Evolutionary conservation across 768 basidiomycete species (phyloP), one percentile per base, ranked within the genome.

Genomic region (Kwoniella shandongensis): DNA sequence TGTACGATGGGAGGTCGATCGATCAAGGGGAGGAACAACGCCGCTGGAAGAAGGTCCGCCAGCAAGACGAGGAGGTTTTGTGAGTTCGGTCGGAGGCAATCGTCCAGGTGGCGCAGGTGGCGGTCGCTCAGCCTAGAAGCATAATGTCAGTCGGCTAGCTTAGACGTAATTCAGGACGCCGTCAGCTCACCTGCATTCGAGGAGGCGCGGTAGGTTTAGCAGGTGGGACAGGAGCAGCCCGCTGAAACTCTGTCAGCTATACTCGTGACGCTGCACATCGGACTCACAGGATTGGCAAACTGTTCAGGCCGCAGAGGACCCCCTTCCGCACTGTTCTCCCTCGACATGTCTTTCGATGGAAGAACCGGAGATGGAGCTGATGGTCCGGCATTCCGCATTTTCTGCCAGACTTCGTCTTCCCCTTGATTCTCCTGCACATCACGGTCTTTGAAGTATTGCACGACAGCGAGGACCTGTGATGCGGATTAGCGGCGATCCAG

Each of bases 401-500:
- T 65, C 48, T 59, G 52, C 62, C 59, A 81, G 82, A 70, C 67
- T 85, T 88, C 7, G 83, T 82, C 65, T 80, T 69, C 69, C 18
- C 45, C 44, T 36, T 59, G 56, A 23, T 57, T 45, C 32, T 85
- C 73, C 81, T 81, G 64, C 83, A 81, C 44, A 77, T 80, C 35
- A 83, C 81, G 36, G 30, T 92, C 89, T 70, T 98, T 94, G 77
- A 96, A 98, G 79, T 98, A 97, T 72, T 93, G 92, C 76, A 99
- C 94, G 62, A 98, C 94, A 72, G 97, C 96, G 85, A 93, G 91
- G 17, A 75, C 73, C 73, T 74, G 44, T 6, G 18, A 12, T 18
- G 54, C 17, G 12, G 20, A 30, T 26, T 5, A 4, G 13, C 18
- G 1, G 32, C 25, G 12, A 47, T 6, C 32, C 32, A 32, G 7